These are phyloP conservation scores for Boletus vinaceobasis DNA, from an alignment of 768 basidiomycete genomes.

Conservation along the genomic window DNA sequence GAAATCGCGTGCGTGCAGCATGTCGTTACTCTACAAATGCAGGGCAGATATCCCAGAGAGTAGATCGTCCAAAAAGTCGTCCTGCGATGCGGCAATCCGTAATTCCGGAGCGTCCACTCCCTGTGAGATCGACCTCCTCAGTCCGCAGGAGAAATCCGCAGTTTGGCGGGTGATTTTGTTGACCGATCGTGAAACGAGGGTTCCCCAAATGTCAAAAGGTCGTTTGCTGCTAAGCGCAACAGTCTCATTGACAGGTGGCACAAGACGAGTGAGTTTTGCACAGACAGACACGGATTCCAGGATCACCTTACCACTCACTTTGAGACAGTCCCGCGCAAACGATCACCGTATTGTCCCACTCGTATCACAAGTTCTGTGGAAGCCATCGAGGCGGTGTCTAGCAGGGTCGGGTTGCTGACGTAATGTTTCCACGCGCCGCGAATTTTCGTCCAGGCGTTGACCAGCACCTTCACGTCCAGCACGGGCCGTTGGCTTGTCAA, in stretches of 20 bases:
- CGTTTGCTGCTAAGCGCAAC: not conserved
- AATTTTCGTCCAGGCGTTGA: constrained; percentile 29
- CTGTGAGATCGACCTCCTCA: not conserved
- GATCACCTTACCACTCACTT: not conserved
- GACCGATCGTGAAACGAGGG: not conserved
- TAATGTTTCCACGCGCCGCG: constrained; percentile 32
- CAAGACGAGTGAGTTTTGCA: not conserved
- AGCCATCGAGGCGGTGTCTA: not conserved
- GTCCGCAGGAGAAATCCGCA: not conserved
- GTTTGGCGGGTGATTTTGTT: too few relatives aligned
- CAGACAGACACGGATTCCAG: not conserved
- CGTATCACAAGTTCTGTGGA: not conserved
- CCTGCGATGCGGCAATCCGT: not conserved
- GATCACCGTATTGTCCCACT: not conserved
- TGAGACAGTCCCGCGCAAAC: not conserved
- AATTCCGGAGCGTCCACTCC: not conserved
- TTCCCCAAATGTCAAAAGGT: not conserved
- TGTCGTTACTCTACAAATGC: too few relatives aligned
- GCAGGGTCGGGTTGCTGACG: constrained; percentile 22
- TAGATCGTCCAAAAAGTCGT: not conserved
- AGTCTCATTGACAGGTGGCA: too few relatives aligned
- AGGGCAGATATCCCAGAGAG: not conserved
- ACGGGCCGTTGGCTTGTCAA: constrained; percentile 30
- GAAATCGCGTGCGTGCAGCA: too few relatives aligned
- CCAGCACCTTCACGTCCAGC: constrained; percentile 31